Evolutionary conservation across 306 rosid genomes (phyloP), one percentile per base, ranked within the genome.

Genomic region (Vicia faba): DNA sequence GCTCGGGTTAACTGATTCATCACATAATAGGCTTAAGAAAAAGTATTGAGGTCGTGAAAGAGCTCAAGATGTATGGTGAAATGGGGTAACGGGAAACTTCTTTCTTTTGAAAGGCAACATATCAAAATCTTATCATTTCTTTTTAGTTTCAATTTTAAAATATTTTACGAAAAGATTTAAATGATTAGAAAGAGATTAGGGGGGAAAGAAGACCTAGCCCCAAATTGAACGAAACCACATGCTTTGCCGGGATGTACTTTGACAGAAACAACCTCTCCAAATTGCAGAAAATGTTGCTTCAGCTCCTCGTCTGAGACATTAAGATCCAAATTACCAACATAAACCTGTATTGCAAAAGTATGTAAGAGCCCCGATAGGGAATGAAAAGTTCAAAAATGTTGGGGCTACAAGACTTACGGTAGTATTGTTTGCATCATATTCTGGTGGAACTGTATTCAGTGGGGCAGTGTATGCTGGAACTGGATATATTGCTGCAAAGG

Each of bases 261-360:
- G 57, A 82, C 95, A 65, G 84, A 85, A 33, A 74, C 57, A 74
- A 87, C 79, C 35, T 92, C 97, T 39, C 97, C 97, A 81, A 80
- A 87, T 69, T 85, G 95, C 84, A 84, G 29, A 70, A 89, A 89
- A 20, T 82, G 82, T 81, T 92, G 96, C 82, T 92, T 92, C 81
- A 92, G 66, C 80, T 92, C 96, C 70, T 89, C 97, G 70, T 92
- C 96, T 4, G 85, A 59, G 73, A 87, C 81, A 72, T 82, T 89
- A 67, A 81, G 85, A 79, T 92, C 97, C 89, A 92, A 85, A 86
- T 78, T 92, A 33, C 96, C 95, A 64, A 92, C 95, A 89, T 80
- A 89, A 74, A 92, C 78, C 96, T 92, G 90, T 75, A 71, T 38
- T 0, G 26, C 66, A 14, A 69, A 64, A 35, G 48, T 57, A 19